Evolutionary conservation across 352 stramenopile species (phyloP), one percentile per base, ranked within the genome.

Genomic region (Globisporangium paddicum): DNA sequence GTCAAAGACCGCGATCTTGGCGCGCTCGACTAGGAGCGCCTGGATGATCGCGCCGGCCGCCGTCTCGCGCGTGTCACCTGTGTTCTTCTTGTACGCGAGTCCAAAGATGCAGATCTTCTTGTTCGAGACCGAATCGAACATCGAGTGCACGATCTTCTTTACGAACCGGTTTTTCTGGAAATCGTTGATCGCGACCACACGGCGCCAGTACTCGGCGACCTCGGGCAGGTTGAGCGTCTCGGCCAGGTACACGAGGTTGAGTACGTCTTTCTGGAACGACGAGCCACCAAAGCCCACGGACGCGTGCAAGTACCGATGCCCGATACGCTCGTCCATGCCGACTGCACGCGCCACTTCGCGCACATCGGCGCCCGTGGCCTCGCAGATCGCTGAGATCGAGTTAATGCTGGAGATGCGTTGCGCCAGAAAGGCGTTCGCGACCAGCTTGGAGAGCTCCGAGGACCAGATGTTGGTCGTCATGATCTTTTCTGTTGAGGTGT

Each of bases 1-100:
- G 72, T 99, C 98, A 77, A 98, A 99, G 40, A 99, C 90, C 34
- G 90, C 85, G 61, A 99, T 84, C 25, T 93, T 80, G 38, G 98
- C 98, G 48, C 90, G 78, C 72, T 99, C 97, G 44, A 98, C 84
- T 0, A 99, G 66, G 56, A 99, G 77, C 61, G 95, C 93, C 72
- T 98, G 97, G 67, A 97, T 86, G 44, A 99, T 97, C 63, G 98
- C 98, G 26, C 97, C 98, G 1, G 97, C 96, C 5, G 97, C 91
- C 1, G 97, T 99, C 81, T 99, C 98, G 30, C 98, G 93, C 41
- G 98, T 97, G 77, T 99, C 98, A 23, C 97, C 97, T 41, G 98
- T 99, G 79, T 99, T 96, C 71, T 99, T 99, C 90, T 99, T 99
- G 81, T 99, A 99, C 16, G 98, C 97, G 75, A 99, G 99, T 62